A percentile compares a stretch with the other conserved stretches of the same genome.
These are phyloP conservation scores for Beta macrorhiza DNA, from an alignment of 179 eudicot genomes.

Conservation along the genomic window DNA sequence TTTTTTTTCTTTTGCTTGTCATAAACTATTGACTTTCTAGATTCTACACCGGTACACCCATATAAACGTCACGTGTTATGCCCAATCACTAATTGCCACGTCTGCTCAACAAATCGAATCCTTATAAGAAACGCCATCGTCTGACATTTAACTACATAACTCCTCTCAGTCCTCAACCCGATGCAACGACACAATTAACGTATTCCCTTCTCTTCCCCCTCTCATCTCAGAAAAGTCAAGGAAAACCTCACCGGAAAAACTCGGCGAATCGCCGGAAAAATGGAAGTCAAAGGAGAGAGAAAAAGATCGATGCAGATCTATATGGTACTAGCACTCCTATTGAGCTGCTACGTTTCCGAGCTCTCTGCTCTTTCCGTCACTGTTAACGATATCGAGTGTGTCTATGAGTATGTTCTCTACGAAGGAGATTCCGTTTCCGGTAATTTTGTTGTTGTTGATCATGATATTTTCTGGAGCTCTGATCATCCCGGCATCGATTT, in stretches of 20 bases:
- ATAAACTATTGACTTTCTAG: no score
- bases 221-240: not conserved
- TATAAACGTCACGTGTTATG: no score
- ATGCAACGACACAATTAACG: not conserved
- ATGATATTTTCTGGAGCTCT: slow-evolving; percentile 80
- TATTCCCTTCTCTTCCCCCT: not conserved
- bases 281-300: slow-evolving; percentile 32
- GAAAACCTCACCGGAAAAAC: not conserved
- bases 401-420: slow-evolving; percentile 77
- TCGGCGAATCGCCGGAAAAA: slow-evolving; percentile 3
- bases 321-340: slow-evolving; percentile 36
- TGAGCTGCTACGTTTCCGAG: slow-evolving; percentile 32
- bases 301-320: slow-evolving; percentile 21
- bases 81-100: no score
- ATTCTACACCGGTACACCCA: no score
- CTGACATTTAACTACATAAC: no score
- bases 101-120: no score
- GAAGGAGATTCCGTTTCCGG: slow-evolving; percentile 84
- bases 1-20: no score
- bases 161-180: no score
- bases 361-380: slow-evolving; percentile 62
- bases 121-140: no score
- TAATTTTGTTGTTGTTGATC: slow-evolving; percentile 92
- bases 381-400: slow-evolving; percentile 78
- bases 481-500: slow-evolving; percentile 93